Conservation (phyloP, 768 basidiomycete genomes). For the Psilocybe cubensis region DNA sequence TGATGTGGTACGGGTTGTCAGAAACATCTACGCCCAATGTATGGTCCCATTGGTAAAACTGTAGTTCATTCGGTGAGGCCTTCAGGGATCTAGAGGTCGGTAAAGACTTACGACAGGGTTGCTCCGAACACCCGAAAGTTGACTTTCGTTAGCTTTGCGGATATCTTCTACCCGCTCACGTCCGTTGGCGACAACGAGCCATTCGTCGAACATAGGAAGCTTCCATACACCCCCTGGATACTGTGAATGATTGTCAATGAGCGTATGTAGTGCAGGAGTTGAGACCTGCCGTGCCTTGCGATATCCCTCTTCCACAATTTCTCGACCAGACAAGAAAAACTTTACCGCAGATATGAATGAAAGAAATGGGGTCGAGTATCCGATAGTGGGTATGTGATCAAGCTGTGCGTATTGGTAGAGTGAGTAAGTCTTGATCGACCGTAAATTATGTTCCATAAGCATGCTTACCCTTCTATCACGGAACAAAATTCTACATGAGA, state of each 20-base stretch:
- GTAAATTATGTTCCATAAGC: neutral
- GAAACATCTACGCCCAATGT: constrained; percentile 35
- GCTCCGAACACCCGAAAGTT: constrained; percentile 32
- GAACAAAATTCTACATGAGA: constrained; percentile 1
- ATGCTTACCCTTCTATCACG: constrained; percentile 6
- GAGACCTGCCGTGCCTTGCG: constrained; percentile 15
- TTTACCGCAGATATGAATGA: constrained; percentile 17
- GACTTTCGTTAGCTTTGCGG: constrained; percentile 35
- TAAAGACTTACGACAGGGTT: constrained; percentile 25
- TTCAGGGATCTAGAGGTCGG: neutral
- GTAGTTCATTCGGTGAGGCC: neutral
- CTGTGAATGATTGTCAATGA: constrained; percentile 3
- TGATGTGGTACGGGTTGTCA: constrained; percentile 39
- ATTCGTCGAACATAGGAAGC: constrained; percentile 19
- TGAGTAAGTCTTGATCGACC: neutral
- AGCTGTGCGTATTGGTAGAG: constrained; percentile 8
- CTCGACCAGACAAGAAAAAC: constrained; percentile 17
- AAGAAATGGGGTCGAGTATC: constrained; percentile 16
- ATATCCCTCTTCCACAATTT: constrained; percentile 23
- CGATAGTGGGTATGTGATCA: constrained; percentile 20
- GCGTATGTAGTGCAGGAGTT: neutral
- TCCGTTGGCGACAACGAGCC: constrained; percentile 39
- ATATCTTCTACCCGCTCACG: constrained; percentile 51
- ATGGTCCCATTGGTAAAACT: constrained; percentile 33
- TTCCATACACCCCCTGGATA: constrained; percentile 23